Percentiles rank a stretch among this genome's conserved stretches.
phyloP scores from a whole-genome alignment of 2,329 filamentous ascomycete species.

The Aspergillaceae sp. region DNA sequence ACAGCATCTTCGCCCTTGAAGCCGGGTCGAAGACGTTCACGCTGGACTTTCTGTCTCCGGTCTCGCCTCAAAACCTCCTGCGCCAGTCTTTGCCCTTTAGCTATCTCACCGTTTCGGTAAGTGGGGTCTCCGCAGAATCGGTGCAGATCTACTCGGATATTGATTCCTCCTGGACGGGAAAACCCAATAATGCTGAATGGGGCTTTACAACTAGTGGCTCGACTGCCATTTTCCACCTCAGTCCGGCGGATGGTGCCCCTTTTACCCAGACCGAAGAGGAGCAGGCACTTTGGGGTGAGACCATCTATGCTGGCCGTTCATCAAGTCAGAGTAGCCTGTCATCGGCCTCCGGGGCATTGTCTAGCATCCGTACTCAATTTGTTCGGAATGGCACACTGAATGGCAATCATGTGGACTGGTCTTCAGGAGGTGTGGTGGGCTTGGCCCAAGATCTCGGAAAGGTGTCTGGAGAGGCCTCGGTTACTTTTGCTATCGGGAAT shows the following conservation, averaged over 20 bases:
- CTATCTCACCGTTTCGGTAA: slow-evolving; percentile 33
- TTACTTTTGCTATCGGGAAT: slow-evolving; percentile 34
- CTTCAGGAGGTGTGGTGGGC: slow-evolving; percentile 20
- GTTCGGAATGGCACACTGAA: slow-evolving; percentile 20
- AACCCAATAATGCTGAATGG: slow-evolving; percentile 16
- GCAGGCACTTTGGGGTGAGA: slow-evolving; percentile 32
- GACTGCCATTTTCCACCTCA: slow-evolving; percentile 23
- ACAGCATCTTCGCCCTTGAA: slow-evolving; percentile 28
- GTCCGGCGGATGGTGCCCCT: slow-evolving; percentile 15
- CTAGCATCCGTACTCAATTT: slow-evolving; percentile 22
- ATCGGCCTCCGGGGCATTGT: slow-evolving; percentile 17
- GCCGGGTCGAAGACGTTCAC: slow-evolving; percentile 26
- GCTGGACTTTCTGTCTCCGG: slow-evolving; percentile 36
- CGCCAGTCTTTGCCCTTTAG: slow-evolving; percentile 34
- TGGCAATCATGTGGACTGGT: slow-evolving; percentile 14
- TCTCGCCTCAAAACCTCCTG: slow-evolving; percentile 30
- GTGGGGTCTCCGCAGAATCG: slow-evolving; percentile 9
- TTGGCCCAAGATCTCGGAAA: slow-evolving; percentile 30
- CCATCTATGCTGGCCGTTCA: slow-evolving; percentile 29
- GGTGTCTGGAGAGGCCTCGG: slow-evolving; percentile 13
- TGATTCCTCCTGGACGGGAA: slow-evolving; percentile 32
- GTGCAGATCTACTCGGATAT: slow-evolving; percentile 36
- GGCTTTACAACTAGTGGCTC: slow-evolving; percentile 14
- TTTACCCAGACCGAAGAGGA: slow-evolving; percentile 24
- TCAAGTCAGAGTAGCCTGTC: slow-evolving; percentile 14